Percentiles rank a stretch among this genome's conserved stretches.
Evolutionary conservation across 2,329 filamentous ascomycete species (phyloP).

Genomic region (Sporothrix inflata): DNA sequence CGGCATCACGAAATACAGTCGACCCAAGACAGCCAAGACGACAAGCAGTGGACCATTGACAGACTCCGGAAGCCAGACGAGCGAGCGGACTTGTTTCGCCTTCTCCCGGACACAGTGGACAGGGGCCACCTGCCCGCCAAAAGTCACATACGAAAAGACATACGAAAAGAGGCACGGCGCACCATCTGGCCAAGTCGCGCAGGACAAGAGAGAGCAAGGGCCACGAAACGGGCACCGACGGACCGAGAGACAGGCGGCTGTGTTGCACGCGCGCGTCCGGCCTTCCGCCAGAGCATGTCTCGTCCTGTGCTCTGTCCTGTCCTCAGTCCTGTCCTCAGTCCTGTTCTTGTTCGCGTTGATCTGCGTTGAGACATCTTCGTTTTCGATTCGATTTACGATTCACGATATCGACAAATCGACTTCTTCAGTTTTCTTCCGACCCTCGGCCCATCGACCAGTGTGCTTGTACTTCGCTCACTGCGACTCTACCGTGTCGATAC

Average conservation of each 20-base stretch:
- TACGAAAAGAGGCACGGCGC: background rate
- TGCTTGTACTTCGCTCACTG: background rate
- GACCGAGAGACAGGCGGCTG: background rate
- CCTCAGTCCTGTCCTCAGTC: background rate
- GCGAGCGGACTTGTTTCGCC: background rate
- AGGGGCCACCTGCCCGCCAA: background rate
- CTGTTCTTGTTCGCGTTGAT: background rate
- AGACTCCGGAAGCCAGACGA: background rate
- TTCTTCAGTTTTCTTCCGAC: background rate
- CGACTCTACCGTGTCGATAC: background rate
- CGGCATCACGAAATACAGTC: background rate
- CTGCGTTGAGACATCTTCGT: background rate
- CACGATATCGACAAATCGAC: background rate
- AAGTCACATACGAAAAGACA: background rate
- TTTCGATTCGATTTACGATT: background rate
- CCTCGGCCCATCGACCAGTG: background rate
- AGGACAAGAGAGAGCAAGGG: background rate
- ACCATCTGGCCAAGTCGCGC: background rate
- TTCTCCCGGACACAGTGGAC: background rate
- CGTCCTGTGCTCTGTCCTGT: background rate
- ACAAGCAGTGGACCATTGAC: background rate
- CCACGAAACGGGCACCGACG: background rate
- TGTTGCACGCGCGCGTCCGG: background rate
- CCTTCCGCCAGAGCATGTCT: slow-evolving; percentile 15
- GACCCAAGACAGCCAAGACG: background rate